A percentile compares a stretch with the other conserved stretches of the same genome.
These are phyloP conservation scores for Ilex asprella DNA, from an alignment of 257 asterid species.

Conservation along the genomic window DNA sequence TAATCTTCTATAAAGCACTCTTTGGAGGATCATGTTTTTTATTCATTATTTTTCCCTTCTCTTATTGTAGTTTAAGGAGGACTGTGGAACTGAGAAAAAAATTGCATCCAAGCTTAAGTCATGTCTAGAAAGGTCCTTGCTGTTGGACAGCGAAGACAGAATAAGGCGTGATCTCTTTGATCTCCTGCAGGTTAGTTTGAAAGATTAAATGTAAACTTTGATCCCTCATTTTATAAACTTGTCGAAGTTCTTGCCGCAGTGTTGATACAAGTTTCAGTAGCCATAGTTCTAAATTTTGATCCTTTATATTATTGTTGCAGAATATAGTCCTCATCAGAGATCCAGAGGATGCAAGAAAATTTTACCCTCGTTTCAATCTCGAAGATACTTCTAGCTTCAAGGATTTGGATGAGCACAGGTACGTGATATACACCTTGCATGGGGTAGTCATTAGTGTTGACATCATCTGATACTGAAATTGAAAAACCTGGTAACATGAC, in stretches of 20 bases:
- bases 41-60: neutral
- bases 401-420: conserved; percentile 76
- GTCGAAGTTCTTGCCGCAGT: neutral
- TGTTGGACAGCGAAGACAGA: conserved; percentile 63
- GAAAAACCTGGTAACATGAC: neutral
- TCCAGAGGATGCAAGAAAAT: conserved; percentile 71
- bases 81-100: conserved; percentile 83
- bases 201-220: neutral
- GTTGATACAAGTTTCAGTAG: neutral
- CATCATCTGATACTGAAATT: neutral
- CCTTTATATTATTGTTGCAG: conserved; percentile 33
- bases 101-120: conserved; percentile 68
- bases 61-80: conserved; percentile 75
- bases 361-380: conserved; percentile 90
- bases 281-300: conserved; percentile 2
- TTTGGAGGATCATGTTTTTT: no score
- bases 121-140: conserved; percentile 48
- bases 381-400: conserved; percentile 80
- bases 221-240: neutral
- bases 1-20: no score
- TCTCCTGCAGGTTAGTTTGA: conserved; percentile 66
- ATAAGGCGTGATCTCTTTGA: conserved; percentile 64
- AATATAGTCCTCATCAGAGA: conserved; percentile 78
- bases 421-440: neutral
- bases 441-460: neutral